These are phyloP conservation scores for Botrytis byssoidea DNA, from an alignment of 2,329 filamentous ascomycete genomes.

Conservation along the genomic window DNA sequence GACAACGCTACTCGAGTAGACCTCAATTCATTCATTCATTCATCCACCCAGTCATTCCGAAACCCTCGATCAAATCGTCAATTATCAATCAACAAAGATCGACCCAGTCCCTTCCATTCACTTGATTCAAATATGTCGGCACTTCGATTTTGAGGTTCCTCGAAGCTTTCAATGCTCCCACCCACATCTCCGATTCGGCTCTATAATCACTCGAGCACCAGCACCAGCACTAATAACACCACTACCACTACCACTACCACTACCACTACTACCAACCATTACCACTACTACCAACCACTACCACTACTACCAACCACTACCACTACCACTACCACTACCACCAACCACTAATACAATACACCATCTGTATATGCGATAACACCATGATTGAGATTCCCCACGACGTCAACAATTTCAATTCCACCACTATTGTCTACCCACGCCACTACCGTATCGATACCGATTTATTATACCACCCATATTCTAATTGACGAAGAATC, in stretches of 20 bases:
- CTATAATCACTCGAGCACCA: not conserved
- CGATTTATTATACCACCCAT: not conserved
- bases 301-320: not conserved
- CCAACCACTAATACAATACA: not conserved
- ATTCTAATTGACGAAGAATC: not conserved
- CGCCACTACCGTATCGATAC: not conserved
- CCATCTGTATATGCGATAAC: not conserved
- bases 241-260: not conserved
- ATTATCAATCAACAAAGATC: not conserved
- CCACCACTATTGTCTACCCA: not conserved
- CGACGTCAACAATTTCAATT: not conserved
- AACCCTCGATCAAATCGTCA: too few species aligned
- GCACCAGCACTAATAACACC: not conserved
- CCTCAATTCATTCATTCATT: not conserved
- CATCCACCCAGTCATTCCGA: not conserved
- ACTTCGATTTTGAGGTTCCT: not conserved
- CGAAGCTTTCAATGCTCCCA: not conserved
- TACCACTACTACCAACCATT: not conserved
- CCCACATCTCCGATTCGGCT: not conserved
- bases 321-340: too few species aligned
- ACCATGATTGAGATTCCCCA: constrained; percentile 9
- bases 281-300: not conserved
- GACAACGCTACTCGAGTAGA: not conserved
- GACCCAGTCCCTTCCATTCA: not conserved
- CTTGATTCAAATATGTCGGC: constrained; percentile 1